Evolutionary conservation across 2,329 filamentous ascomycete species (phyloP).

Genomic region (Xylariaceae sp.): DNA sequence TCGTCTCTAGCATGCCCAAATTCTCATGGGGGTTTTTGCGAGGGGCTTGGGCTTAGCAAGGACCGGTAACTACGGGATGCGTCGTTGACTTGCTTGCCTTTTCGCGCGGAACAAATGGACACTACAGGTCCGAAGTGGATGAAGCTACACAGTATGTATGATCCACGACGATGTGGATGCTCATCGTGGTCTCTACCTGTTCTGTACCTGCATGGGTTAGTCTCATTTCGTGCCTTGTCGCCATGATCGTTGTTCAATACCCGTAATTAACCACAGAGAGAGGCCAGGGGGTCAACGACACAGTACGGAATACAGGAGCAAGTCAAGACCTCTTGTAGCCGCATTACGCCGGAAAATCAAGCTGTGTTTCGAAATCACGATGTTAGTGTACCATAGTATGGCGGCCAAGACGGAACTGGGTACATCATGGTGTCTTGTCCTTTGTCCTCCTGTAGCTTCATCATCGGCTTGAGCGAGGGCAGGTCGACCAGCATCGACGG

Average conservation of each 20-base stretch:
- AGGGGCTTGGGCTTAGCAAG: neutral
- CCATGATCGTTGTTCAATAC: no score
- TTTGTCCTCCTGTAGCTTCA: neutral
- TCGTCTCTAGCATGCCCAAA: neutral
- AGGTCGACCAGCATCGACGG: neutral
- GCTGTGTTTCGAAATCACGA: neutral
- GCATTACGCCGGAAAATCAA: neutral
- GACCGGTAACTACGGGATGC: neutral
- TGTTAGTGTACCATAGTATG: neutral
- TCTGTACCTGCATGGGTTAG: no score
- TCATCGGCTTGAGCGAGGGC: neutral
- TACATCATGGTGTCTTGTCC: neutral
- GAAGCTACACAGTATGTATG: no score
- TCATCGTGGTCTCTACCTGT: no score
- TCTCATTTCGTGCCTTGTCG: no score
- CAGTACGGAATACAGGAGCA: neutral
- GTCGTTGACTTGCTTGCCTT: no score
- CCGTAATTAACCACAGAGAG: neutral
- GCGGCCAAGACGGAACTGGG: neutral
- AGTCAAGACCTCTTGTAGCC: neutral
- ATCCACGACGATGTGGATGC: no score
- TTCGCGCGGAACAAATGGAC: no score
- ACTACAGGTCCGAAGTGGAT: no score
- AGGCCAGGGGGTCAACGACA: neutral
- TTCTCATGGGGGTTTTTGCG: neutral